Evolutionary conservation across 169 alveolate species (phyloP), one percentile per base, ranked within the genome.

Genomic region (Plasmodium ovale): DNA sequence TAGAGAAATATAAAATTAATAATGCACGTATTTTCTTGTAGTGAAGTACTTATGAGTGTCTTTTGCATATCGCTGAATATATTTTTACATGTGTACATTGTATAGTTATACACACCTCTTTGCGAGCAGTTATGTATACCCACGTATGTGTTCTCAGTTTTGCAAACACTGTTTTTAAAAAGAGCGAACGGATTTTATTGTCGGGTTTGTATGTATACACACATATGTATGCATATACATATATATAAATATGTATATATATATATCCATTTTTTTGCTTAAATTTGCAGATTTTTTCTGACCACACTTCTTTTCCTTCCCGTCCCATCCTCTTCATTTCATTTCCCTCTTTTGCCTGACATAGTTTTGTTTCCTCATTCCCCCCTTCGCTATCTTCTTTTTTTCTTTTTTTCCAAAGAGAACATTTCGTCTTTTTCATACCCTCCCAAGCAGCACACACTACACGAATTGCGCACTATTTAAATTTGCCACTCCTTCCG

Each of bases 21-120:
- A 64, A 23, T 64, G 72, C 72, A 64, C 72, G 72, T 64, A 64
- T 64, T 64, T 64, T 44, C 16, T 10, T 64, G 31, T 64, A 29
- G 9, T 16, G 33, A 64, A 14, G 19, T 35, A 31, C 9, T 12
- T n/a, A 31, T 33, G 27, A 64, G 31, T 64, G 72, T 64, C 72
- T 64, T 64, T 64, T 64, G 16, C 33, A 64, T 4, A 47, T 21
- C 16, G 27, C 33, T n/a, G 35, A 10, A 21, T 39, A 19, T 60
- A 60, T 58, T 1, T 60, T 60, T 16, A 39, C 35, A 21, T 2
- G 51, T 64, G n/a, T n/a, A n/a, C n/a, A n/a, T n/a, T n/a, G n/a
- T n/a, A n/a, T n/a, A n/a, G n/a, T n/a, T n/a, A n/a, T n/a, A n/a
- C n/a, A n/a, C n/a, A n/a, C n/a, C n/a, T n/a, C n/a, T n/a, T n/a